A percentile compares a stretch with the other conserved stretches of the same genome.
Evolutionary conservation across 73 alveolate genomes (phyloP).

Genomic region (Paramecium biaurelia): DNA sequence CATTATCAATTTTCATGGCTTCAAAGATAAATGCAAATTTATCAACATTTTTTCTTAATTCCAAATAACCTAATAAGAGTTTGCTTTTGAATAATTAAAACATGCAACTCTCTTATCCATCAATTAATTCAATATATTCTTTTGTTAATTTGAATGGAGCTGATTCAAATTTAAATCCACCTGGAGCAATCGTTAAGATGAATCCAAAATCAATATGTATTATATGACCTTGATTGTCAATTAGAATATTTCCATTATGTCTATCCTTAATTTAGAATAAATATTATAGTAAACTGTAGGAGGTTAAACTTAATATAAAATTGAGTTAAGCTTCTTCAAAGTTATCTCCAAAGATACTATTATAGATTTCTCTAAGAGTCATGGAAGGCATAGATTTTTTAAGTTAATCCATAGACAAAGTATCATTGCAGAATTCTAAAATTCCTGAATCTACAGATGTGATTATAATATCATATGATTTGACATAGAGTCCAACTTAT

Average conservation of each 20-base stretch:
- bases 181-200: slow-evolving; percentile 94
- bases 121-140: slow-evolving; percentile 16
- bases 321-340: slow-evolving; percentile 46
- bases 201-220: slow-evolving; percentile 99
- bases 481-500: slow-evolving; percentile 60
- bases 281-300: slow-evolving; percentile 78
- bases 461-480: slow-evolving; percentile 83
- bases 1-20: slow-evolving; percentile 26
- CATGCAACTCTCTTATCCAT: slow-evolving; percentile 46
- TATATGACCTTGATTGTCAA: slow-evolving; percentile 95
- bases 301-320: slow-evolving; percentile 37
- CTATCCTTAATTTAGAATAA: slow-evolving; percentile 95
- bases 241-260: slow-evolving; percentile 98
- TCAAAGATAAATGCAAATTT: neutral
- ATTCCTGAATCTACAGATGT: slow-evolving; percentile 86
- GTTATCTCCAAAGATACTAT: slow-evolving; percentile 69
- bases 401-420: slow-evolving; percentile 80
- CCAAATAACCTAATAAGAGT: neutral
- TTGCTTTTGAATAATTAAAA: neutral
- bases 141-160: slow-evolving; percentile 92
- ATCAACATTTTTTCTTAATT: neutral
- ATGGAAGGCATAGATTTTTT: slow-evolving; percentile 74
- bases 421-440: slow-evolving; percentile 81
- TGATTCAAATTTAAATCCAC: slow-evolving; percentile 91
- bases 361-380: slow-evolving; percentile 72